Evolutionary conservation across 2,329 filamentous ascomycete genomes (phyloP), one percentile per base, ranked within the genome.

Genomic region (Phaeosphaeria sp.): DNA sequence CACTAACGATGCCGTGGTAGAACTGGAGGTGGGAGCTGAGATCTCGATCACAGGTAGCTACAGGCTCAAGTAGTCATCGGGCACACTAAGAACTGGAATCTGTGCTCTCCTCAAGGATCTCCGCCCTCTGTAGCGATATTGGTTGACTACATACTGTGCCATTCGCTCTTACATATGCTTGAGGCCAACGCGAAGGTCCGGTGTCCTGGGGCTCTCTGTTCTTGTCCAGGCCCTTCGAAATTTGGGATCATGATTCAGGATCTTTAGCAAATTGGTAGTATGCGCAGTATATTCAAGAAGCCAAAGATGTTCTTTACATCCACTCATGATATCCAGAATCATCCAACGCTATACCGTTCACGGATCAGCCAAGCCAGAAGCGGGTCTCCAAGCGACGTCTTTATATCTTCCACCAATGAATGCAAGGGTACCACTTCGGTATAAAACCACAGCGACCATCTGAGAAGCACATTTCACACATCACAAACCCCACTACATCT

Each of bases 401-500:
- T 17, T 9, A 50, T 11, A 21, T 52, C n/a, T 27, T 52, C 50
- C 50, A 52, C 50, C 50, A 52, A 52, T 52, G 17, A 44, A 3
- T 27, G 3, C 50, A 6, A 6, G n/a, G 27, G 21, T 11, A 44
- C 4, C 50, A 30, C 20, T 46, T 46, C 50, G 50, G 39, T 52
- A 52, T 41, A 52, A 52, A 44, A 30, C 50, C 43, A 25, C 23
- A 21, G 21, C 50, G 39, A 46, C 15, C 42, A 52, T 20, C 39
- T 52, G 42, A 44, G 13, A 42, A 18, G 18, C 13, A 22, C 30
- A 46, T 25, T 30, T 30, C 39, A 3, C 27, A 42, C 13, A 44
- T 33, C 21, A 21, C 9, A 44, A 22, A 22, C 42, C 41, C 20
- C n/a, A 18, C 17, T 20, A 20, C 41, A 43, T 43, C 41, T 15